Percentiles rank a stretch among this genome's conserved stretches.
Conservation (phyloP, 1,284 basidiomycete species). For the Microbotryum intermedium region DNA sequence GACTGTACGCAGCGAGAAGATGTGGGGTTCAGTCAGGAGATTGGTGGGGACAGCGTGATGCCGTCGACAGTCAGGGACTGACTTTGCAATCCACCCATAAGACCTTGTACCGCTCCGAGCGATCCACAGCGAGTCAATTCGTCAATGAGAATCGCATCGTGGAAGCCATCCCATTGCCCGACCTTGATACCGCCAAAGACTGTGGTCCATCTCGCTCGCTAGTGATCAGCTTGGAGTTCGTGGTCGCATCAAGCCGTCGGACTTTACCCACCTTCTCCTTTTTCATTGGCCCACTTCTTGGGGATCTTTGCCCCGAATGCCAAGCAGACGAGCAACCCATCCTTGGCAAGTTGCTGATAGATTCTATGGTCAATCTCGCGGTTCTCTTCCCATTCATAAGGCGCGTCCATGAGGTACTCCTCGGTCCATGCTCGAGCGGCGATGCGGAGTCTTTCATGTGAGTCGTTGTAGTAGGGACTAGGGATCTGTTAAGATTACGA, state of each 20-base stretch:
- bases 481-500: conserved; percentile 6
- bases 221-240: background rate
- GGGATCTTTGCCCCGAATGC: conserved; percentile 11
- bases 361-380: conserved; percentile 30
- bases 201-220: conserved; percentile 11
- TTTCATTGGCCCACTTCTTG: conserved; percentile 12
- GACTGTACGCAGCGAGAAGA: background rate
- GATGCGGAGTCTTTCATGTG: conserved; percentile 38
- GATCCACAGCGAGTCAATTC: conserved; percentile 27
- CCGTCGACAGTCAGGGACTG: conserved; percentile 9
- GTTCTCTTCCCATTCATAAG: conserved; percentile 30
- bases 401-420: conserved; percentile 15
- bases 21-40: background rate
- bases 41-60: too few relatives aligned
- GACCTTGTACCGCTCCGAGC: conserved; percentile 30
- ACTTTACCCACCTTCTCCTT: conserved; percentile 17
- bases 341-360: conserved; percentile 33
- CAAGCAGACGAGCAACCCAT: conserved; percentile 37
- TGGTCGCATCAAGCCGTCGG: background rate
- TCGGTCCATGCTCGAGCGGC: conserved; percentile 34
- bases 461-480: conserved; percentile 41
- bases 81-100: conserved; percentile 41
- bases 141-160: conserved; percentile 30
- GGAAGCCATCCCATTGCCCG: conserved; percentile 38
- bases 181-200: conserved; percentile 41